Base-by-base conservation (phyloP, 2,329 filamentous ascomycete genomes). In the Clonostachys sp. region DNA sequence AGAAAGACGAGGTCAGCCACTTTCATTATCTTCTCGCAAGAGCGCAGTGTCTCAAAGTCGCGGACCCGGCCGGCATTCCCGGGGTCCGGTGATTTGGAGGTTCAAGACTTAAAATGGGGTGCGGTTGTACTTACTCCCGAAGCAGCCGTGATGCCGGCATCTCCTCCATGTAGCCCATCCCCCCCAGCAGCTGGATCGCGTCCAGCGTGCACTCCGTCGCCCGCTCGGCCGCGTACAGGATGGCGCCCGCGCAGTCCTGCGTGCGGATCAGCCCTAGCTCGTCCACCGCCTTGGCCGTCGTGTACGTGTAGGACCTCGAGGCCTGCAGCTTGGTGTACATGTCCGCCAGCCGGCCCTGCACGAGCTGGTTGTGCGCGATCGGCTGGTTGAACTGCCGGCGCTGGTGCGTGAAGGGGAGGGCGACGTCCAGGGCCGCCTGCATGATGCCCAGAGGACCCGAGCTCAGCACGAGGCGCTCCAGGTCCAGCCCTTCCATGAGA, bases 271-370 rank as follows among this genome's bases (percentile, higher is more conserved):
- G 51, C 12, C 83, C 85, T 12, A 81, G 72, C 64, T 92, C 88
- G 58, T 96, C 92, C 17, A 96, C 86, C 3, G 80, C 77, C 42
- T 80, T 78, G 4, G 94, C 94, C 1, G 91, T 91, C 36, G 78
- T 72, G 61, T 95, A 95, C 0, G 92, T 97, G 68, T 96, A 96
- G 3, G 91, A 80, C n/a, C 84, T 76, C 14, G 86, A 84, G 12
- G 88, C 91, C 59, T 89, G 86, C 50, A 94, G 80, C 67, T 95
- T 95, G 43, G 91, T 96, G 71, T 97, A 95, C 91, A 99, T 96
- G 65, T 97, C 91, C 48, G 94, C 91, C 42, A 97, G 77, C 63
- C 91, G 92, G 48, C 89, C 92, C 68, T 97, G 94, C 18, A 97
- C 79, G 52, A 97, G 77, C 67, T 99, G 94, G 66, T 96, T 95